phyloP scores from a whole-genome alignment of 129 eudicot species.

The Solidago caesia region DNA sequence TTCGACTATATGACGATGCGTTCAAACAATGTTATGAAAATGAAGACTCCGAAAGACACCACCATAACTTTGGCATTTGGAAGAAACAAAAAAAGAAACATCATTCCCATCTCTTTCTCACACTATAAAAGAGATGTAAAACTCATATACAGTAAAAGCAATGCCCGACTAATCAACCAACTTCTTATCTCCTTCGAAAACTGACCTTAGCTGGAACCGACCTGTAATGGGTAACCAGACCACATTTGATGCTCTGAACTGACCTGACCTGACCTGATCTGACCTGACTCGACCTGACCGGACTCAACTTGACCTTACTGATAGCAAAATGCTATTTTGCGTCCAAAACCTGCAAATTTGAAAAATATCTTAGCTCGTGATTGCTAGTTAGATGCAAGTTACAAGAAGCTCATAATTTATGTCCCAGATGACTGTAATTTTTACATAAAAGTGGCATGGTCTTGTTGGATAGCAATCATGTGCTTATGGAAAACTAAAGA shows the following conservation, averaged over 20 bases:
- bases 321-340: constrained; percentile 4
- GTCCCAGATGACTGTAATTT: not conserved
- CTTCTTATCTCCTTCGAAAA: not conserved
- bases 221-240: not conserved
- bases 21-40: not conserved
- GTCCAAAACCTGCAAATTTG: constrained; percentile 10
- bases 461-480: not conserved
- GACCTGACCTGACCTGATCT: constrained; percentile 2
- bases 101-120: constrained; percentile 16
- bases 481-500: not conserved
- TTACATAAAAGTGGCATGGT: not conserved
- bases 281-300: not conserved
- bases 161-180: constrained; percentile 17
- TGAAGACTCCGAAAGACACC: constrained; percentile 10
- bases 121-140: constrained; percentile 14
- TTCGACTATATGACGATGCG: not conserved
- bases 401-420: not conserved
- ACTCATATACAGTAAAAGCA: constrained; percentile 11
- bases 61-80: constrained; percentile 9
- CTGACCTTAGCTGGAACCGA: constrained; percentile 1
- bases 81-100: not conserved
- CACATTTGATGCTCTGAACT: not conserved
- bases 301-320: not conserved
- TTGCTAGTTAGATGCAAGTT: not conserved
- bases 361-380: not conserved